Percentiles rank a stretch among this genome's conserved stretches.
Evolutionary conservation across 176 grass and related monocot species (phyloP).

Genomic region (Juncus effusus): DNA sequence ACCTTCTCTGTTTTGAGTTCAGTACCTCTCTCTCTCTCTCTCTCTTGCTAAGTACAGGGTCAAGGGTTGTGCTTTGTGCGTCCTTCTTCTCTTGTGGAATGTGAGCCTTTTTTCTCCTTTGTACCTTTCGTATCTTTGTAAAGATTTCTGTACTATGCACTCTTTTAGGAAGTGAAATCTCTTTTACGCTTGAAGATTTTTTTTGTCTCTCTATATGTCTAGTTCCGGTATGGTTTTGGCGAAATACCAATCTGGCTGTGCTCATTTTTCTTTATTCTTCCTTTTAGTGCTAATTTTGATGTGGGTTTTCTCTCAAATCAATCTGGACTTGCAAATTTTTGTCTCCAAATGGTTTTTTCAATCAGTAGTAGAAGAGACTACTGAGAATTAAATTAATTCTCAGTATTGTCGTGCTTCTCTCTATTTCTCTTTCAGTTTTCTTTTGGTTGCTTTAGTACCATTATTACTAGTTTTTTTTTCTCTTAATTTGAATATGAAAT

Average conservation of each 20-base stretch:
- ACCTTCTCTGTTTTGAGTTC: constrained; percentile 10
- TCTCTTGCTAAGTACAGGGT: constrained; percentile 21
- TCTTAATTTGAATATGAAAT: constrained; percentile 2
- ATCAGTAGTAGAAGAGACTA: no score
- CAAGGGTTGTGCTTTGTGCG: constrained; percentile 16
- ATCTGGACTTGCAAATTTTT: not conserved
- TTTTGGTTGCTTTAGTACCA: not conserved
- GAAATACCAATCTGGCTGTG: not conserved
- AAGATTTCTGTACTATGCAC: not conserved
- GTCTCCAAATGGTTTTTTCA: not conserved
- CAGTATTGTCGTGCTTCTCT: not conserved
- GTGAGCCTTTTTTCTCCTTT: not conserved
- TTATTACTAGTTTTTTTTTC: not conserved
- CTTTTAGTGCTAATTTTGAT: not conserved
- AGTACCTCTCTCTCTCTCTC: constrained; percentile 17
- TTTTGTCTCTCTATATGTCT: not conserved
- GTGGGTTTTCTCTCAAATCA: constrained; percentile 1
- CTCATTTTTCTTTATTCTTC: not conserved
- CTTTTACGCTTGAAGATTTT: not conserved
- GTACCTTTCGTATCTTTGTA: constrained; percentile 23
- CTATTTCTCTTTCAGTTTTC: not conserved
- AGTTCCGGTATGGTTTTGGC: not conserved
- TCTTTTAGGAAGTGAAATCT: not conserved
- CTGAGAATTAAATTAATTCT: no score
- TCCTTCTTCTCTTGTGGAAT: constrained; percentile 12